Evolutionary conservation across 2,329 filamentous ascomycete species (phyloP).

Genomic region (Phialocephala subalpina): DNA sequence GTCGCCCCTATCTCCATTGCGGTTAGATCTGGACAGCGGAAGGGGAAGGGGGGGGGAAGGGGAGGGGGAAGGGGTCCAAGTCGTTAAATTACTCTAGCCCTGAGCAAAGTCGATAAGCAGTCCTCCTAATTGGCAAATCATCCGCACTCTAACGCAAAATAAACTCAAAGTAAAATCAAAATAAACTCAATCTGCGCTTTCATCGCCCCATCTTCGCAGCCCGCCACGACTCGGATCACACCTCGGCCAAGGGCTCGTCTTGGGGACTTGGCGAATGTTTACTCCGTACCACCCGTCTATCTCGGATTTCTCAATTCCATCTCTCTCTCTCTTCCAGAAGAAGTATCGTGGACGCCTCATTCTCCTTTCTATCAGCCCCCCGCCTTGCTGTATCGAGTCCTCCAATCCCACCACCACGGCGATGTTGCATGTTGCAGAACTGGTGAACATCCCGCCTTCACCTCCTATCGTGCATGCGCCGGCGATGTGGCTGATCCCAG

Average conservation of each 20-base stretch:
- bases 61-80: background rate
- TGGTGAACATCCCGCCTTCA: background rate
- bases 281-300: background rate
- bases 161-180: background rate
- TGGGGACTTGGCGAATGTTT: background rate
- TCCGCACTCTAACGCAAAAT: constrained; percentile 1
- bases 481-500: constrained; percentile 4
- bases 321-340: background rate
- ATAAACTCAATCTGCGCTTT: background rate
- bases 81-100: no score
- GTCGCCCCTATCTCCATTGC: background rate
- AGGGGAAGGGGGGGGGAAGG: background rate
- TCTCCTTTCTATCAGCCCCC: background rate
- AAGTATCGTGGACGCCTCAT: background rate
- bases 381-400: background rate
- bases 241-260: background rate
- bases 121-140: constrained; percentile 4
- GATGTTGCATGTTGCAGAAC: background rate
- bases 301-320: background rate
- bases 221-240: constrained; percentile 3
- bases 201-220: background rate
- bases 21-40: background rate
- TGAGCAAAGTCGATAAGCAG: constrained; percentile 9
- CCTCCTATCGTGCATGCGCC: constrained; percentile 5
- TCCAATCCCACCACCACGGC: background rate